A percentile compares a stretch with the other conserved stretches of the same genome.
These are phyloP conservation scores for Vigna nakashimae DNA, from an alignment of 306 rosid genomes.

Conservation along the genomic window DNA sequence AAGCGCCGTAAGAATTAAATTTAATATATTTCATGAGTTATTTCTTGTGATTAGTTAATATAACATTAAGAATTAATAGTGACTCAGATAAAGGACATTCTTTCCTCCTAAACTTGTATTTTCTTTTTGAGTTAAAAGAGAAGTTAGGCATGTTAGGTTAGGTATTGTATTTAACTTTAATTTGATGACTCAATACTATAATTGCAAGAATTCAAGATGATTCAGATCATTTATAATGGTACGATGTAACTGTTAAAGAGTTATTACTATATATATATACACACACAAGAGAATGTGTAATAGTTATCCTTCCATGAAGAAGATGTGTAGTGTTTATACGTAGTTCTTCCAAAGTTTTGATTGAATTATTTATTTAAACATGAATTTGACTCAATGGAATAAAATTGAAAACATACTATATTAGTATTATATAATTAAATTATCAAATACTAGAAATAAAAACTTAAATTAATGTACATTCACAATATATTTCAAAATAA, in stretches of 20 bases:
- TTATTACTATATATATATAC: not conserved
- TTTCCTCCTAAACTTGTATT: not conserved
- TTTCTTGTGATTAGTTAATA: not conserved
- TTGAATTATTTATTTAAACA: too few species aligned
- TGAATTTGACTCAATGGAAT: too few species aligned
- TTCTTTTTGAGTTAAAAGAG: not conserved
- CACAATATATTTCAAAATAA: too few species aligned
- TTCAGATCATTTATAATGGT: not conserved
- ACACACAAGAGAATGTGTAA: too few species aligned
- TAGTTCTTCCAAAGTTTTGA: too few species aligned
- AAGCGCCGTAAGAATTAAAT: not conserved
- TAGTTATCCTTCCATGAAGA: too few species aligned
- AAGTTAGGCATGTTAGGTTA: slow-evolving; percentile 27
- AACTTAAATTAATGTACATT: too few species aligned
- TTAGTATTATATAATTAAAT: too few species aligned
- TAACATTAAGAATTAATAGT: not conserved
- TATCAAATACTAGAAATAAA: too few species aligned
- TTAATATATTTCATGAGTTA: not conserved
- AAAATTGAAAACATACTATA: too few species aligned
- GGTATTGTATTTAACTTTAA: not conserved
- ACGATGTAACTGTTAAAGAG: not conserved
- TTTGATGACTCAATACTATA: not conserved
- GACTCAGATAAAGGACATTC: not conserved
- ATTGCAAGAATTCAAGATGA: not conserved
- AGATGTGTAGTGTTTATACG: too few species aligned